Evolutionary conservation across 345 rosid species (phyloP).

Genomic region (Pistacia integerrima): DNA sequence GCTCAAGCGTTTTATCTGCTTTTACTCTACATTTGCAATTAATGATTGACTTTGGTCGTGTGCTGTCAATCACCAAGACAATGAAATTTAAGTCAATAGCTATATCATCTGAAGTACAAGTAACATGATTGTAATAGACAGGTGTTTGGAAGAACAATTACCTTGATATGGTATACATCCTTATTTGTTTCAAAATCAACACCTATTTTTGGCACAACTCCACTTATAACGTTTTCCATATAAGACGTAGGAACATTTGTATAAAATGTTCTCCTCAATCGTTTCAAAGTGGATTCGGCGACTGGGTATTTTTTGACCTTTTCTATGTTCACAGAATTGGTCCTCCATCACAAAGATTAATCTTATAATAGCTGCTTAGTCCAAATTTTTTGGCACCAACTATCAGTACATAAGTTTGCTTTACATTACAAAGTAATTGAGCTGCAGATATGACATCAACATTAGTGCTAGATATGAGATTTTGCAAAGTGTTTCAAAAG

Average conservation of each 20-base stretch:
- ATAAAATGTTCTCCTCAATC: constrained; percentile 18
- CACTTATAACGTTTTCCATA: constrained; percentile 18
- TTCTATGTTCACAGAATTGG: constrained; percentile 6
- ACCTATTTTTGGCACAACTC: constrained; percentile 8
- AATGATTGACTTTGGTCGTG: constrained; percentile 21
- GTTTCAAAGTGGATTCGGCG: constrained; percentile 15
- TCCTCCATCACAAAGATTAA: constrained; percentile 7
- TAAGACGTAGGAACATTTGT: constrained; percentile 17
- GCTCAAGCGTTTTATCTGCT: constrained; percentile 31
- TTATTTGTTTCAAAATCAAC: constrained; percentile 6
- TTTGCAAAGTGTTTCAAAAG: background rate
- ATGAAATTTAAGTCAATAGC: background rate
- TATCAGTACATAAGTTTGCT: background rate
- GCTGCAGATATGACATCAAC: background rate
- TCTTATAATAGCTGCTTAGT: background rate
- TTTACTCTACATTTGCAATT: constrained; percentile 42
- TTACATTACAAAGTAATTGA: background rate
- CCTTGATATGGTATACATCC: constrained; percentile 17
- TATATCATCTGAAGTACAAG: background rate
- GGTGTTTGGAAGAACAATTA: background rate
- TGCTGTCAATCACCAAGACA: constrained; percentile 43
- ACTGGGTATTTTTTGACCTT: background rate
- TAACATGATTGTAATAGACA: background rate
- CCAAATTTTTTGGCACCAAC: background rate
- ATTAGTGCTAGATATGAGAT: background rate